Evolutionary conservation across 1,284 basidiomycete genomes (phyloP).

Genomic region (Ganoderma sinense): DNA sequence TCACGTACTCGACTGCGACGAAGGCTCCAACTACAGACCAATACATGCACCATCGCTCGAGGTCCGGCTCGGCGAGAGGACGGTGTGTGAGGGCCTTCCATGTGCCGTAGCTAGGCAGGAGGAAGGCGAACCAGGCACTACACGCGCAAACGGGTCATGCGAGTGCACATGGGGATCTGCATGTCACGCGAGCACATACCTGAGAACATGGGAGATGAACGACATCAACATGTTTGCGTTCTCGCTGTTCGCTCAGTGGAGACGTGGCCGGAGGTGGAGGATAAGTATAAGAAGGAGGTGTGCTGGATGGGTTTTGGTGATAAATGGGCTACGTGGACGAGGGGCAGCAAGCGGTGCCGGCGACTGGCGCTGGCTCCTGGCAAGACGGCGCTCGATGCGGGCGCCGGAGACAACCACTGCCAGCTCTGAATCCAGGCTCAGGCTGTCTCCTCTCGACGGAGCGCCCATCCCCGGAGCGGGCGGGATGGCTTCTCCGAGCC

Average conservation of each 20-base stretch:
- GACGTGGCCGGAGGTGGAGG: background rate
- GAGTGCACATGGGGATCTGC: constrained; percentile 10
- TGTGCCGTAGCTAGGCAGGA: constrained; percentile 67
- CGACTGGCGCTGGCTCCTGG: background rate
- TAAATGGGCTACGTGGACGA: constrained; percentile 17
- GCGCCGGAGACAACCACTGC: background rate
- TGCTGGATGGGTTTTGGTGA: background rate
- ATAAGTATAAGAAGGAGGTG: constrained; percentile 7
- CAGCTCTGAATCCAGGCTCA: no score
- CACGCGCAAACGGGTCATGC: constrained; percentile 6
- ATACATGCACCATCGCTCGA: constrained; percentile 65
- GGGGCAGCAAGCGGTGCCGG: background rate
- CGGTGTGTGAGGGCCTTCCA: constrained; percentile 71
- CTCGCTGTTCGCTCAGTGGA: background rate
- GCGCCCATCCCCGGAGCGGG: constrained; percentile 2
- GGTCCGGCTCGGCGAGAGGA: constrained; percentile 62
- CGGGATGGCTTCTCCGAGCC: background rate
- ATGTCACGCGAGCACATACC: constrained; percentile 36
- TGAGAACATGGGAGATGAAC: constrained; percentile 52
- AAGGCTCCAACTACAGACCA: constrained; percentile 72
- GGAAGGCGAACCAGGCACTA: constrained; percentile 76
- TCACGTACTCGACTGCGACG: constrained; percentile 72
- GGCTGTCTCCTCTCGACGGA: no score
- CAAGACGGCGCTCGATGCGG: background rate
- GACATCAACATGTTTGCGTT: constrained; percentile 52